Base-by-base conservation (phyloP, 192 early-diverging fungal species). In the Thamnidium elegans region DNA sequence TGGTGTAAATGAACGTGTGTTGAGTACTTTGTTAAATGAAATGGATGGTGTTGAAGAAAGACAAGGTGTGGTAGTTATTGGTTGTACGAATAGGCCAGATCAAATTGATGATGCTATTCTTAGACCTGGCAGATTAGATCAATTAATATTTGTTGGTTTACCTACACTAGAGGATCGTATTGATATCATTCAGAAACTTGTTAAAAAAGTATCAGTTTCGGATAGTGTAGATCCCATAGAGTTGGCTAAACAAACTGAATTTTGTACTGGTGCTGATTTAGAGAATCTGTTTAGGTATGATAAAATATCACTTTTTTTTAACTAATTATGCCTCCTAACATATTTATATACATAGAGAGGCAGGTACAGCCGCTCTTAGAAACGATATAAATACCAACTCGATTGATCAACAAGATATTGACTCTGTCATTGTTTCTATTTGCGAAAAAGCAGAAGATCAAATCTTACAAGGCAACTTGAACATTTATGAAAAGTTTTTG, bases 41-140 rank as follows among this genome's bases (percentile, higher is more conserved):
- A 95, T 99, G 90, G 97, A 99, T 71, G 97, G 97, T 34, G 90
- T 99, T 14, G 91, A 97, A 63, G 83, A 79, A 17, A 84, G 89
- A 23, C 83, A 86, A 14, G 85, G 86, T 0, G 93, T 99, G 3
- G 78, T 98, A 46, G 88, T 96, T 2, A 82, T 99, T 31, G 93
- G 95, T 55, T 83, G 97, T 82, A 97, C 97, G 0, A 99, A 96
- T 69, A 78, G 89, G 50, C 89, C 94, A 0, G 81, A 89, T 50
- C 81, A 86, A 58, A 87, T 99, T 50, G 97, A 99, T 63, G 94
- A 92, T 71, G 90, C 90, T 0, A 79, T 92, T 7, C 46, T 89
- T 15, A 73, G 90, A 58, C 90, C 90, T 62, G 90, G 86, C 81
- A 77, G 97, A 34, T 86, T 99, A 68, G 97, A 99, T 72, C 84